Conservation (phyloP, 495 filamentous ascomycete species). For the Podospora appendiculata region DNA sequence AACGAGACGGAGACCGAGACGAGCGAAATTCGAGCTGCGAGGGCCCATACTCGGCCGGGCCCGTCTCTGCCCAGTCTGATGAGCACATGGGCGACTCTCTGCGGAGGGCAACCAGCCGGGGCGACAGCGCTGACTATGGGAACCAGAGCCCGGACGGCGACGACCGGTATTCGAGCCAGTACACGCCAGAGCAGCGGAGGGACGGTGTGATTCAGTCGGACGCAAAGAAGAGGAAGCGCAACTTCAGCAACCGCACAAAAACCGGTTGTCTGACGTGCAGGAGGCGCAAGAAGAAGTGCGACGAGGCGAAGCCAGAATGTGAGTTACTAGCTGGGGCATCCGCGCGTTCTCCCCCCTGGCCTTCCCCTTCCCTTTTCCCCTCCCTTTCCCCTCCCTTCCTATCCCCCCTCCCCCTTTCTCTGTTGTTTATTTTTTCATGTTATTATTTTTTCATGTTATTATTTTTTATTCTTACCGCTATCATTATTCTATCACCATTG, state of each 20-base stretch:
- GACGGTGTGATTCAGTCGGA: conserved; percentile 55
- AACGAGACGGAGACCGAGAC: conserved; percentile 1
- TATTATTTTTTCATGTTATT: too few relatives aligned
- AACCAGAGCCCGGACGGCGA: conserved; percentile 43
- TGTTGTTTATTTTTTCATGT: background rate
- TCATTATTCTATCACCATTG: too few relatives aligned
- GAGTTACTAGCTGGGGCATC: conserved; percentile 46
- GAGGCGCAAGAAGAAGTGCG: conserved; percentile 93
- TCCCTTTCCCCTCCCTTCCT: background rate
- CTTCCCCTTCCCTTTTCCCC: too few relatives aligned
- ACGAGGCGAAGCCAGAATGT: conserved; percentile 86
- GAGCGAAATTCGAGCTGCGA: conserved; percentile 37
- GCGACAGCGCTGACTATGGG: conserved; percentile 34
- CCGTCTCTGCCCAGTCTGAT: conserved; percentile 34
- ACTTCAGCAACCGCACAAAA: conserved; percentile 95
- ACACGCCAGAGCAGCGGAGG: conserved; percentile 39
- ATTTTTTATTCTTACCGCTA: too few relatives aligned
- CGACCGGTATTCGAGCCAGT: conserved; percentile 36
- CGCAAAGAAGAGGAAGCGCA: conserved; percentile 71
- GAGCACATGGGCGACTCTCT: conserved; percentile 35
- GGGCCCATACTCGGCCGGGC: conserved; percentile 29
- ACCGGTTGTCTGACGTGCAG: conserved; percentile 91
- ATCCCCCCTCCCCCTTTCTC: background rate
- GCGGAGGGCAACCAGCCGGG: conserved; percentile 31
- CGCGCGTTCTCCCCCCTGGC: too few relatives aligned